A percentile compares a stretch with the other conserved stretches of the same genome.
Evolutionary conservation across 352 stramenopile species (phyloP).

Genomic region (Globisporangium paddicum): DNA sequence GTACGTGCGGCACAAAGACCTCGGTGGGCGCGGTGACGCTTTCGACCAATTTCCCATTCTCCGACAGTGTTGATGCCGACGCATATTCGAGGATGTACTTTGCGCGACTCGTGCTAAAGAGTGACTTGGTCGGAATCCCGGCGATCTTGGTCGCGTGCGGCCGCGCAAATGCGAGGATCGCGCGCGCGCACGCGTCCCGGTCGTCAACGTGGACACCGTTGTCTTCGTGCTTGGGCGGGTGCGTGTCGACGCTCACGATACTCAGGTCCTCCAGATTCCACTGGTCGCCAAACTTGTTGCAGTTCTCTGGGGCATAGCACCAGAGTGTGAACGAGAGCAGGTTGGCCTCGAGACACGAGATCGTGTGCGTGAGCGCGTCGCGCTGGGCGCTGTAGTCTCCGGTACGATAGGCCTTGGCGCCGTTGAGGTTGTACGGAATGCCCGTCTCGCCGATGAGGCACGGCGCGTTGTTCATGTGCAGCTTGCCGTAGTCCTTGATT

Average conservation of each 20-base stretch:
- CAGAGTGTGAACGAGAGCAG: constrained; percentile 86
- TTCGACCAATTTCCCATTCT: constrained; percentile 19
- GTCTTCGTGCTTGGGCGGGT: background rate
- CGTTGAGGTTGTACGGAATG: constrained; percentile 70
- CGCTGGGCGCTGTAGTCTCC: constrained; percentile 48
- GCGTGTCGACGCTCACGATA: constrained; percentile 48
- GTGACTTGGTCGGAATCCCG: constrained; percentile 51
- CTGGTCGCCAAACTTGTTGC: constrained; percentile 66
- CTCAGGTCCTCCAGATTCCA: constrained; percentile 89
- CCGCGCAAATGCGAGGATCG: constrained; percentile 57
- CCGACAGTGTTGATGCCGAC: constrained; percentile 7
- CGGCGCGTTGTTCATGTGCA: constrained; percentile 56
- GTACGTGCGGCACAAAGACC: constrained; percentile 70
- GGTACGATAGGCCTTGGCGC: constrained; percentile 30
- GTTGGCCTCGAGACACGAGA: constrained; percentile 65
- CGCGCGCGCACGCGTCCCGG: constrained; percentile 35
- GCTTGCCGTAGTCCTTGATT: constrained; percentile 48
- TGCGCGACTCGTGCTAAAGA: constrained; percentile 41
- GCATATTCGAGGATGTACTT: constrained; percentile 63
- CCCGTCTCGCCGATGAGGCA: constrained; percentile 69
- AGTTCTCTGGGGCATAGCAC: constrained; percentile 86
- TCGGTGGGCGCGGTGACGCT: constrained; percentile 30
- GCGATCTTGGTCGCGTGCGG: constrained; percentile 66
- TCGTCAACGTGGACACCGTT: constrained; percentile 17
- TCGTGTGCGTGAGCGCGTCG: constrained; percentile 73